Evolutionary conservation across 2,329 filamentous ascomycete genomes (phyloP).

Genomic region (Pyricularia sp.): DNA sequence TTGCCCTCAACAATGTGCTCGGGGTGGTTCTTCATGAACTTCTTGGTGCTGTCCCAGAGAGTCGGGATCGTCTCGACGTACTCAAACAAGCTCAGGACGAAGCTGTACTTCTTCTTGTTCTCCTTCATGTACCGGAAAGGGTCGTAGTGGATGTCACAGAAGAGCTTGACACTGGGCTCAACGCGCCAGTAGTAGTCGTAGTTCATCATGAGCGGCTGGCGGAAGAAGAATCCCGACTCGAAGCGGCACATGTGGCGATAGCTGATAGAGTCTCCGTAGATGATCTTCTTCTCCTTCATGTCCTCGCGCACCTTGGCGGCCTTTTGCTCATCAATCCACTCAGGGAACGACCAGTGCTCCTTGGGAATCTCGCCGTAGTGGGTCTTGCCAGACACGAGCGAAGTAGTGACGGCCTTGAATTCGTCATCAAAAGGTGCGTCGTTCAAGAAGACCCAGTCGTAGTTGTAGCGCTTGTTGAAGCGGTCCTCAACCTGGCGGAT

Average conservation of each 20-base stretch:
- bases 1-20: constrained; percentile 81
- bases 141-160: constrained; percentile 91
- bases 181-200: constrained; percentile 99
- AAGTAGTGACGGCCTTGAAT: constrained; percentile 86
- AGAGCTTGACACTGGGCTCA: constrained; percentile 92
- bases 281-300: constrained; percentile 91
- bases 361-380: constrained; percentile 81
- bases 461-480: constrained; percentile 94
- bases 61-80: constrained; percentile 95
- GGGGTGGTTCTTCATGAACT: constrained; percentile 83
- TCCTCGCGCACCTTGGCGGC: constrained; percentile 85
- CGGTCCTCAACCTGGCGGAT: constrained; percentile 96
- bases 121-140: constrained; percentile 96
- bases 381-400: constrained; percentile 86
- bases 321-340: constrained; percentile 92
- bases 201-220: constrained; percentile 82
- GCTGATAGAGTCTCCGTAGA: constrained; percentile 93
- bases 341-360: constrained; percentile 96
- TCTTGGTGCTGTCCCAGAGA: constrained; percentile 90
- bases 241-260: constrained; percentile 99
- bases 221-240: constrained; percentile 99
- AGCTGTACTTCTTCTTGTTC: constrained; percentile 96
- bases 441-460: constrained; percentile 99
- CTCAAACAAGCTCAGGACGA: constrained; percentile 90
- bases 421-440: constrained; percentile 87